These are phyloP conservation scores for Phytophthora pinifolia DNA, from an alignment of 352 stramenopile species.

Conservation along the genomic window DNA sequence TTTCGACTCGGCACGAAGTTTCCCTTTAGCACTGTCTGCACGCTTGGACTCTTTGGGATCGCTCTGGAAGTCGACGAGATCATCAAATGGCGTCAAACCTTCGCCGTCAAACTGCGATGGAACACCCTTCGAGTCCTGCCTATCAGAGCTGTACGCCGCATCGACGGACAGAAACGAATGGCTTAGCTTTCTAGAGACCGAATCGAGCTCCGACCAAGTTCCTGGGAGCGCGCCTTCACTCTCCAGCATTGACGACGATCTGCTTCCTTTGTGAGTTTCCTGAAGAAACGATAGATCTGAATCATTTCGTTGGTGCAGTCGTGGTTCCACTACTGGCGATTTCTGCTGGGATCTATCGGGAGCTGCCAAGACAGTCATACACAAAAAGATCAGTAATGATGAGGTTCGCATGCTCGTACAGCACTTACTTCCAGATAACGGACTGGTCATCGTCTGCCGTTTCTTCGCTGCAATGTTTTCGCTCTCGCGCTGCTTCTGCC, in stretches of 20 bases:
- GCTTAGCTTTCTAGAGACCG: background rate
- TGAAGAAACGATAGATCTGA: background rate
- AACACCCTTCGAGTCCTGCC: slow-evolving; percentile 19
- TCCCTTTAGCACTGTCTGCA: background rate
- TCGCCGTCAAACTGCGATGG: background rate
- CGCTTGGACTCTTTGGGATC: background rate
- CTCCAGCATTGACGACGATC: background rate
- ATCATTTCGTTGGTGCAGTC: background rate
- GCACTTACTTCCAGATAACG: background rate
- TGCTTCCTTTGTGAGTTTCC: background rate
- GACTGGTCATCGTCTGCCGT: background rate
- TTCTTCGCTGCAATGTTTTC: background rate
- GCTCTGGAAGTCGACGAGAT: background rate
- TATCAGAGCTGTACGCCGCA: slow-evolving; percentile 3
- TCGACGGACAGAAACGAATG: slow-evolving; percentile 12
- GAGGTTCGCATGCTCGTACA: too few species aligned
- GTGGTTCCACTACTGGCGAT: background rate
- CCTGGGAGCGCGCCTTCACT: background rate
- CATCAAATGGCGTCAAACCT: background rate
- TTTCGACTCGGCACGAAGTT: background rate
- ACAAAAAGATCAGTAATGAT: background rate
- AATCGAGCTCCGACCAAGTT: background rate
- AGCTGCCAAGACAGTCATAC: background rate
- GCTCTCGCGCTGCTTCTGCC: background rate
- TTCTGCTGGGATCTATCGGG: background rate